Evolutionary conservation across 2,329 filamentous ascomycete genomes (phyloP).

Genomic region (Chrysoporthe cubensis): DNA sequence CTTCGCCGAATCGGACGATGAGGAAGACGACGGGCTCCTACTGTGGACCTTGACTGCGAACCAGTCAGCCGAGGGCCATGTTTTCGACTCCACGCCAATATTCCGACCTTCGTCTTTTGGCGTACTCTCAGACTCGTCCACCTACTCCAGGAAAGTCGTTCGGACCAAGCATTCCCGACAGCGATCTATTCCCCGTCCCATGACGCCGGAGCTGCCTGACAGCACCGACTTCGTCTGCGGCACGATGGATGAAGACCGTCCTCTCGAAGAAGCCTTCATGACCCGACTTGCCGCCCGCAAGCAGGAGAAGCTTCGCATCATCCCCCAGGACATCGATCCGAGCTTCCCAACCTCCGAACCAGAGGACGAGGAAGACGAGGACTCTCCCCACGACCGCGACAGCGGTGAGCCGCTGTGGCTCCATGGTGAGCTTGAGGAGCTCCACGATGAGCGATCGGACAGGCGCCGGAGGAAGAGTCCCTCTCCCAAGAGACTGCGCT

Average conservation of each 20-base stretch:
- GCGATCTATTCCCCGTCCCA: slow-evolving; percentile 60
- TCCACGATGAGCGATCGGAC: slow-evolving; percentile 57
- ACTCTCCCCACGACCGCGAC: slow-evolving; percentile 60
- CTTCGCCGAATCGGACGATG: slow-evolving; percentile 71
- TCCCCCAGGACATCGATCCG: slow-evolving; percentile 97
- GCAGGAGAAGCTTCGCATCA: slow-evolving; percentile 76
- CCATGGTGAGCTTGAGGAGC: slow-evolving; percentile 71
- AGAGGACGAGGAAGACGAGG: slow-evolving; percentile 81
- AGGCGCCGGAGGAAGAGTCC: slow-evolving; percentile 55
- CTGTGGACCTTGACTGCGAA: slow-evolving; percentile 50
- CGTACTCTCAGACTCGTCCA: slow-evolving; percentile 64
- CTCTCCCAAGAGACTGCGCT: slow-evolving; percentile 67
- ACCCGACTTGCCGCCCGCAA: slow-evolving; percentile 81
- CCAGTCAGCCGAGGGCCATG: slow-evolving; percentile 43
- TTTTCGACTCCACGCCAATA: slow-evolving; percentile 42
- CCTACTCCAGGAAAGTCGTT: slow-evolving; percentile 46
- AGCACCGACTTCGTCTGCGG: slow-evolving; percentile 99
- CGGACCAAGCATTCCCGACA: slow-evolving; percentile 32
- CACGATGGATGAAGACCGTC: slow-evolving; percentile 92
- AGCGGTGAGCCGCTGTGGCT: slow-evolving; percentile 73
- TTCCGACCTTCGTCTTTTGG: slow-evolving; percentile 46
- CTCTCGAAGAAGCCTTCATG: slow-evolving; percentile 91
- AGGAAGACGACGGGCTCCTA: slow-evolving; percentile 69
- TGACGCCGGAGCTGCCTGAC: slow-evolving; percentile 85
- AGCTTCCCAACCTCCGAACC: slow-evolving; percentile 95